Evolutionary conservation across 768 basidiomycete genomes (phyloP), one percentile per base, ranked within the genome.

Genomic region (Serendipita sp.): DNA sequence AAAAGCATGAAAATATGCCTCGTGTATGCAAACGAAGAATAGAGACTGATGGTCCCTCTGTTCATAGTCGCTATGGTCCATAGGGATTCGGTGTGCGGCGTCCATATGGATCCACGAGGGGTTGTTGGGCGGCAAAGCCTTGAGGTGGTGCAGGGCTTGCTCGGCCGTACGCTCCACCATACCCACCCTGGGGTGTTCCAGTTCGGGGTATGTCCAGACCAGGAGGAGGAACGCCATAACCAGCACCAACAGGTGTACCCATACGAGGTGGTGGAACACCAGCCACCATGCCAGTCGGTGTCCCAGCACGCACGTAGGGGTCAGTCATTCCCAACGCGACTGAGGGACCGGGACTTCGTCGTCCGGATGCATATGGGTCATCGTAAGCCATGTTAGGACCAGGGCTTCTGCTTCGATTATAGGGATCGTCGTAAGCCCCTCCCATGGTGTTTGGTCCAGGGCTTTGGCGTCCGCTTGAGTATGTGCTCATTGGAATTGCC

Each of bases 401-500:
- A 4, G 66, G 66, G 44, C 65, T 65, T 34, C 64, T 50, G n/a
- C 42, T 65, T 30, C 66, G 66, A 28, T 53, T 22, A 24, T 62
- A 56, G n/a, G 65, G 62, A 28, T 58, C 53, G 2, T 50, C 45
- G 45, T 50, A 50, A 1, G 53, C 53, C n/a, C 45, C 45, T 9
- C n/a, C 26, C 45, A 48, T 48, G 17, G 5, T 30, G 20, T 58
- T 58, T 58, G 53, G 53, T 26, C 53, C 53, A 3, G 53, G 53
- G 30, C 53, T 58, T 58, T 58, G 53, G 11, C 53, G 53, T 9
- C 53, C 53, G 26, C 53, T 58, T 11, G 24, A 24, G 34, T 64
- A 64, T 14, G 66, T 62, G 60, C 81, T 87, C 88, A 90, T 89
- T 20, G 86, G 84, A 58, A 86, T 85, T 3, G 80, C 77, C 70